phyloP scores from a whole-genome alignment of 2,329 filamentous ascomycete species.

The Spiromastix sp. region DNA sequence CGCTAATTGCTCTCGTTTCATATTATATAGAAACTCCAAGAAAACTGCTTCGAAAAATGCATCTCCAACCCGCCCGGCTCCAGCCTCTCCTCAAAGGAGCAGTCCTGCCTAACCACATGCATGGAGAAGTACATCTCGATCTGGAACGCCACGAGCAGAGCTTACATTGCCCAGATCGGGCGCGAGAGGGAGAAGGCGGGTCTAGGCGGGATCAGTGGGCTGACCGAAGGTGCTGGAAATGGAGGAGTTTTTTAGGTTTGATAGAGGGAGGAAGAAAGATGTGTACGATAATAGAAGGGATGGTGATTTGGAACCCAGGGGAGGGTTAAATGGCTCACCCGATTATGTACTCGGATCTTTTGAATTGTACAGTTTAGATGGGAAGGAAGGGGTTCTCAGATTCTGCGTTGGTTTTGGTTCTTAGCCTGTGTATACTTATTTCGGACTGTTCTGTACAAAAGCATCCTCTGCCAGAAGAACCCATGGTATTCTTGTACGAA shows the following conservation, averaged over 20 bases:
- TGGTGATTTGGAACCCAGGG: too few species aligned
- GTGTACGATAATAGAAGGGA: background rate
- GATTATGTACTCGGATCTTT: too few species aligned
- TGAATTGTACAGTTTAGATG: too few species aligned
- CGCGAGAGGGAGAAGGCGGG: slow-evolving; percentile 46
- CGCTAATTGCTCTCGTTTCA: too few species aligned
- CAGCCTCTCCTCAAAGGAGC: slow-evolving; percentile 57
- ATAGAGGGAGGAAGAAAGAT: background rate
- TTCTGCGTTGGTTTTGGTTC: background rate
- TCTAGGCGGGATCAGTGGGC: background rate
- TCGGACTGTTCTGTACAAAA: too few species aligned
- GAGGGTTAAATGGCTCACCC: too few species aligned
- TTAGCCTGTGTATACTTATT: background rate
- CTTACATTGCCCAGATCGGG: slow-evolving; percentile 50
- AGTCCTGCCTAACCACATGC: slow-evolving; percentile 61
- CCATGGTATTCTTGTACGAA: too few species aligned
- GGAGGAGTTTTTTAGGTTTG: slow-evolving; percentile 1
- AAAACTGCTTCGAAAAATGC: slow-evolving; percentile 72
- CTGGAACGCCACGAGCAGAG: slow-evolving; percentile 64
- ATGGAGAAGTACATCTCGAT: slow-evolving; percentile 78
- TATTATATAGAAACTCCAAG: slow-evolving; percentile 71
- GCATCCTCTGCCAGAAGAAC: too few species aligned
- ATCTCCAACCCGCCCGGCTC: slow-evolving; percentile 55
- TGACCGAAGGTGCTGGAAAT: background rate
- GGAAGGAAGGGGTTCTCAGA: too few species aligned